Evolutionary conservation across 768 basidiomycete genomes (phyloP).

Genomic region (Boletus subcaerulescens): DNA sequence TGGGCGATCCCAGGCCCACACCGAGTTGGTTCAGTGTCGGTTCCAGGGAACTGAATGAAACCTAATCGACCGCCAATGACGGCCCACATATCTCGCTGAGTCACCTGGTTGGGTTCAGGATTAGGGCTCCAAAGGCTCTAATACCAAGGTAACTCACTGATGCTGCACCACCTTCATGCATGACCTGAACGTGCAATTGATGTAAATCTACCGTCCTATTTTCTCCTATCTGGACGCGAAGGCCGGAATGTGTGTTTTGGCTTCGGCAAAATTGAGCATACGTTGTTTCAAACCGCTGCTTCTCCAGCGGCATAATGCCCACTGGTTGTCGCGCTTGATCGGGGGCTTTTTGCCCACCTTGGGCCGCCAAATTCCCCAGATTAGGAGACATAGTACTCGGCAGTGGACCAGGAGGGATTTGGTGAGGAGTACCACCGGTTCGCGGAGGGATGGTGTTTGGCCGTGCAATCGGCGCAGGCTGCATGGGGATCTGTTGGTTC

Average conservation of each 20-base stretch:
- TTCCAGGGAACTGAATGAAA: conserved; percentile 62
- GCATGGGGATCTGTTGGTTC: conserved; percentile 33
- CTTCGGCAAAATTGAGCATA: conserved; percentile 48
- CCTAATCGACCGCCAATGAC: conserved; percentile 67
- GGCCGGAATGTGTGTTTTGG: conserved; percentile 39
- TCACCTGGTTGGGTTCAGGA: conserved; percentile 40
- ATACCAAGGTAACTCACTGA: conserved; percentile 37
- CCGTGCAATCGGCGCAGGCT: conserved; percentile 30
- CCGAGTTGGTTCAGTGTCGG: conserved; percentile 56
- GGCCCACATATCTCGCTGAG: conserved; percentile 56
- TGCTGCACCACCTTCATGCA: conserved; percentile 51
- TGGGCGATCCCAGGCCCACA: conserved; percentile 60
- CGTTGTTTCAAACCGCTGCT: conserved; percentile 48
- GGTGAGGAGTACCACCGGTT: conserved; percentile 38
- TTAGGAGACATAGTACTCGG: conserved; percentile 36
- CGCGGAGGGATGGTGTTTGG: conserved; percentile 36
- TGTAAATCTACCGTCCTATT: conserved; percentile 58
- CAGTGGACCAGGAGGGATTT: conserved; percentile 29
- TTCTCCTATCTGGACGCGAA: conserved; percentile 46
- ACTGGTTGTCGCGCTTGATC: conserved; percentile 16
- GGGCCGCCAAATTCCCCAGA: conserved; percentile 23
- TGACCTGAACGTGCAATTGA: conserved; percentile 54
- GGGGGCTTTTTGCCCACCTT: conserved; percentile 21
- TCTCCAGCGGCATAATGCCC: conserved; percentile 42
- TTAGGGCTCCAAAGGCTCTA: conserved; percentile 6